These are phyloP conservation scores for Phlyctochytrium planicorne DNA, from an alignment of 192 early-diverging fungal genomes.

Conservation along the genomic window DNA sequence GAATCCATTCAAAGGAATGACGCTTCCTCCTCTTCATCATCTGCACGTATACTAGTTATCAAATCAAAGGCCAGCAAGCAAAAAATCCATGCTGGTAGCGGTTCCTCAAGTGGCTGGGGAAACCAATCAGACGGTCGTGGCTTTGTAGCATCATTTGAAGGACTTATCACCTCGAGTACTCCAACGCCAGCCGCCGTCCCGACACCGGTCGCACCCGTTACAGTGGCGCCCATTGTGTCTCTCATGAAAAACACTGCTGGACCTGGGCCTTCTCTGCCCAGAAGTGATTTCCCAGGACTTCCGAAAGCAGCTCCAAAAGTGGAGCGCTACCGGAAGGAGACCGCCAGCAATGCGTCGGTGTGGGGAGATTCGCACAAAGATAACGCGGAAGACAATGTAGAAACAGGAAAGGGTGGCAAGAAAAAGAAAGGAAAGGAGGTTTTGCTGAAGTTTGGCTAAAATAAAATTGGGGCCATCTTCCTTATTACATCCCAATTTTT, in stretches of 20 bases:
- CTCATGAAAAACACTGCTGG: too few relatives aligned
- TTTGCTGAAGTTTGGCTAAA: not conserved
- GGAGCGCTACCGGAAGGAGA: too few relatives aligned
- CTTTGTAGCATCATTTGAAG: not conserved
- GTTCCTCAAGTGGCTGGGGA: not conserved
- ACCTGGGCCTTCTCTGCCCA: not conserved
- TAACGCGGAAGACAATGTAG: too few relatives aligned
- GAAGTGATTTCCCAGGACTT: not conserved
- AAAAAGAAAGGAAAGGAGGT: not conserved
- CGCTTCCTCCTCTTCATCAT: conserved; percentile 38
- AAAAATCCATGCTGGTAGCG: not conserved
- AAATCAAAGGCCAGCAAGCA: conserved; percentile 54
- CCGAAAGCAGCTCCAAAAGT: not conserved
- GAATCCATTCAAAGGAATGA: conserved; percentile 17
- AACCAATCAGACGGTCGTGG: not conserved
- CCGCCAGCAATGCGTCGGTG: too few relatives aligned
- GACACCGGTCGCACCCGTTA: not conserved
- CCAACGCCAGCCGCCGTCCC: not conserved
- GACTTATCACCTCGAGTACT: not conserved
- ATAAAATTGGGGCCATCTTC: not conserved
- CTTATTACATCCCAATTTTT: too few relatives aligned
- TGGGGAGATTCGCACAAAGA: too few relatives aligned
- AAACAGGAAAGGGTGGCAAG: not conserved
- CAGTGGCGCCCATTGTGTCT: too few relatives aligned
- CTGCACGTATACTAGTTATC: conserved; percentile 69